Evolutionary conservation across 306 rosid genomes (phyloP).

Genomic region (Herpetospermum pedunculosum): DNA sequence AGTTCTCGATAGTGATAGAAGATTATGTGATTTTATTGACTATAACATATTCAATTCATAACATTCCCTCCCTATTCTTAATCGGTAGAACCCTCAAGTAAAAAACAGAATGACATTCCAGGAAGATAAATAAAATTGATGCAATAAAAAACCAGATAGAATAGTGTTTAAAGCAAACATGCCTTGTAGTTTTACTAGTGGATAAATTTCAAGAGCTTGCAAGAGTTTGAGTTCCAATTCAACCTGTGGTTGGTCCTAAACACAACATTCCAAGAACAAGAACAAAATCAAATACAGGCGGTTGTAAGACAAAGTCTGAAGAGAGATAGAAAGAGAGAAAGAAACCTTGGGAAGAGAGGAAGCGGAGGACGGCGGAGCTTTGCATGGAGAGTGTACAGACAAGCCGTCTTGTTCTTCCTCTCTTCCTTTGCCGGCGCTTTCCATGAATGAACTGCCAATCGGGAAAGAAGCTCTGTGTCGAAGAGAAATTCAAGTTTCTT

Average conservation of each 20-base stretch:
- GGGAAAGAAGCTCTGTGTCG: background rate
- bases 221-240: conserved; percentile 78
- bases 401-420: conserved; percentile 94
- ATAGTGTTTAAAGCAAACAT: background rate
- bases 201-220: conserved; percentile 75
- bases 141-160: background rate
- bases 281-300: background rate
- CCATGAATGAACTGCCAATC: conserved; percentile 14
- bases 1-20: background rate
- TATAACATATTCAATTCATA: background rate
- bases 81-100: background rate
- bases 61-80: background rate
- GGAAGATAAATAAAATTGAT: background rate
- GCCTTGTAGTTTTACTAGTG: conserved; percentile 69
- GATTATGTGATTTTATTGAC: background rate
- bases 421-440: conserved; percentile 54
- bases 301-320: background rate
- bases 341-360: conserved; percentile 74
- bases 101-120: background rate
- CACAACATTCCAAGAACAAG: background rate
- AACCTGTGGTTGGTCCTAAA: conserved; percentile 69
- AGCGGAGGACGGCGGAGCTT: conserved; percentile 92
- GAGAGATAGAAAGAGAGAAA: conserved; percentile 17
- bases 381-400: conserved; percentile 97
- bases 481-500: background rate